A percentile compares a stretch with the other conserved stretches of the same genome.
phyloP scores from a whole-genome alignment of 768 basidiomycete species.

The Scleroderma citrinum region DNA sequence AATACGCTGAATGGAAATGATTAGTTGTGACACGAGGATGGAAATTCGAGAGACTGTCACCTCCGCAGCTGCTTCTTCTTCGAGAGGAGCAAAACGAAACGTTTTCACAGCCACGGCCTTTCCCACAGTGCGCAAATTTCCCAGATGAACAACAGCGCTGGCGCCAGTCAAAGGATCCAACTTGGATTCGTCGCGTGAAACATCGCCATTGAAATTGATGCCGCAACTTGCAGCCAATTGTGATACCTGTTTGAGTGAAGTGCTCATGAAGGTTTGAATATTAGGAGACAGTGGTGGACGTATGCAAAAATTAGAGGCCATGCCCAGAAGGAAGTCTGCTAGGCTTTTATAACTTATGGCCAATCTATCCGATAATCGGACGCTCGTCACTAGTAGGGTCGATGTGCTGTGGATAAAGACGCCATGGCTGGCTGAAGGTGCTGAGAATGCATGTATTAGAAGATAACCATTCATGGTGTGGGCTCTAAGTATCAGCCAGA shows the following conservation, averaged over 20 bases:
- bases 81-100: not conserved
- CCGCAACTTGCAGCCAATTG: not conserved
- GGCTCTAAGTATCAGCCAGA: no score
- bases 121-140: slow-evolving; percentile 16
- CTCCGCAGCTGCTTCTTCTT: not conserved
- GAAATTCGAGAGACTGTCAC: not conserved
- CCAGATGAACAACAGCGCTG: slow-evolving; percentile 6
- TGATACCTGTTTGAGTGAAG: not conserved
- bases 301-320: no score
- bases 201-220: slow-evolving; percentile 10
- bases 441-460: no score
- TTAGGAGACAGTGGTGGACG: no score
- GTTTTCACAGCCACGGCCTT: not conserved
- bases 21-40: not conserved
- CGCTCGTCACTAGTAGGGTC: no score
- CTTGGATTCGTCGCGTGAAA: slow-evolving; percentile 1
- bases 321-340: no score
- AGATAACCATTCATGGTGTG: no score
- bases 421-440: no score
- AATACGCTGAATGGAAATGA: not conserved
- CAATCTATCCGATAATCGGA: no score
- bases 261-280: no score
- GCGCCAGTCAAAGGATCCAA: not conserved
- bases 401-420: no score
- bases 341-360: no score